These are phyloP conservation scores for Claviceps sp. DNA, from an alignment of 2,329 filamentous ascomycete genomes.

Conservation along the genomic window DNA sequence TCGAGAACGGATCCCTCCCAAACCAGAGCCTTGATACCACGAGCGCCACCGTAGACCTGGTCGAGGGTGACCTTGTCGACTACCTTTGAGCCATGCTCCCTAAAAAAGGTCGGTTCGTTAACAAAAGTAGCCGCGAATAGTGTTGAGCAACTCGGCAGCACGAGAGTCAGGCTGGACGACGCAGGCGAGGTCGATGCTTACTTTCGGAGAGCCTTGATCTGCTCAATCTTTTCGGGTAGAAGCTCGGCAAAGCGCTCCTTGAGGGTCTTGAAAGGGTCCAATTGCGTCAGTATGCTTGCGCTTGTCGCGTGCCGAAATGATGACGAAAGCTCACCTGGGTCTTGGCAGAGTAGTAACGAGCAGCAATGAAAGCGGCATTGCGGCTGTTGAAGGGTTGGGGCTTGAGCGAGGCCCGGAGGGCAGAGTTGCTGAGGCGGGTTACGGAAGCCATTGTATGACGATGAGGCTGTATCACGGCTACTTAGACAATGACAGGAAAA, in stretches of 20 bases:
- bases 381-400: conserved; percentile 55
- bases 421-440: conserved; percentile 66
- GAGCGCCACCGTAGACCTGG: conserved; percentile 98
- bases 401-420: conserved; percentile 64
- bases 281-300: conserved; percentile 1
- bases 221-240: conserved; percentile 91
- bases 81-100: conserved; percentile 90
- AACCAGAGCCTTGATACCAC: conserved; percentile 95
- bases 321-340: conserved; percentile 49
- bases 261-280: conserved; percentile 50
- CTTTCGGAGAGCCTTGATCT: conserved; percentile 98
- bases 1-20: conserved; percentile 99
- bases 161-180: not conserved
- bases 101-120: conserved; percentile 23
- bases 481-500: not conserved
- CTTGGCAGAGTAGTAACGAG: conserved; percentile 90
- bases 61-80: conserved; percentile 96
- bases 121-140: conserved; percentile 11
- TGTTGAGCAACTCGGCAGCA: not conserved
- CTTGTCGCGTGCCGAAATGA: not conserved
- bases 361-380: conserved; percentile 62
- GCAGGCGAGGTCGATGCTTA: conserved; percentile 30
- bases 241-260: conserved; percentile 98
- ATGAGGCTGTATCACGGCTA: conserved; percentile 6
- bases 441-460: conserved; percentile 61